Evolutionary conservation across 2,329 filamentous ascomycete genomes (phyloP).

Genomic region (Cladosporium sp.): DNA sequence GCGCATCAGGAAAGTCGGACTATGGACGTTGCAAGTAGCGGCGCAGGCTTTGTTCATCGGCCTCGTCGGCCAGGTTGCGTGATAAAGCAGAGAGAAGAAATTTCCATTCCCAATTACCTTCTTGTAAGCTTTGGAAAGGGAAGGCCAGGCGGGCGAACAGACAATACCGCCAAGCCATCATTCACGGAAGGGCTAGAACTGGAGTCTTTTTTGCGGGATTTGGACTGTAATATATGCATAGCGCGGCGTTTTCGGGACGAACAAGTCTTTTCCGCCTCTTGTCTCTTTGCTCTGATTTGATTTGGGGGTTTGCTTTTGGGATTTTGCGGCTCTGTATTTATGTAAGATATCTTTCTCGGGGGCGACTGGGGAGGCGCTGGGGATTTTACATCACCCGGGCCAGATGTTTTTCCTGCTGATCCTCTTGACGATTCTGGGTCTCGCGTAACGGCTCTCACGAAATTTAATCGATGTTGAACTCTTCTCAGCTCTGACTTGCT

Average conservation of each 20-base stretch:
- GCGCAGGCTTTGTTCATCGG: constrained; percentile 93
- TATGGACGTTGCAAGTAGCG: constrained; percentile 90
- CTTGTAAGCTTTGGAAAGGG: too few species aligned
- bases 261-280: background rate
- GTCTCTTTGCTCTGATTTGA: background rate
- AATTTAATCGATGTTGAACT: too few species aligned
- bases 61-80: constrained; percentile 75
- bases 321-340: background rate
- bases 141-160: background rate
- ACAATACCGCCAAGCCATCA: background rate
- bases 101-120: too few species aligned
- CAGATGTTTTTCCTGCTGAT: too few species aligned
- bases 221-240: background rate
- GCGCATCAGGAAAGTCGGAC: constrained; percentile 88
- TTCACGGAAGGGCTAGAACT: background rate
- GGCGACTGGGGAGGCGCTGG: too few species aligned
- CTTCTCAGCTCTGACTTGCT: too few species aligned
- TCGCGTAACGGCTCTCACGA: too few species aligned
- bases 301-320: background rate
- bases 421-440: too few species aligned
- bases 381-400: too few species aligned
- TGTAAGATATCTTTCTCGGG: too few species aligned
- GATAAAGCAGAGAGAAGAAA: too few species aligned
- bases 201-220: background rate
- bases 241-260: background rate